Conservation (phyloP, 1,284 basidiomycete species). For the Cerrena zonata region DNA sequence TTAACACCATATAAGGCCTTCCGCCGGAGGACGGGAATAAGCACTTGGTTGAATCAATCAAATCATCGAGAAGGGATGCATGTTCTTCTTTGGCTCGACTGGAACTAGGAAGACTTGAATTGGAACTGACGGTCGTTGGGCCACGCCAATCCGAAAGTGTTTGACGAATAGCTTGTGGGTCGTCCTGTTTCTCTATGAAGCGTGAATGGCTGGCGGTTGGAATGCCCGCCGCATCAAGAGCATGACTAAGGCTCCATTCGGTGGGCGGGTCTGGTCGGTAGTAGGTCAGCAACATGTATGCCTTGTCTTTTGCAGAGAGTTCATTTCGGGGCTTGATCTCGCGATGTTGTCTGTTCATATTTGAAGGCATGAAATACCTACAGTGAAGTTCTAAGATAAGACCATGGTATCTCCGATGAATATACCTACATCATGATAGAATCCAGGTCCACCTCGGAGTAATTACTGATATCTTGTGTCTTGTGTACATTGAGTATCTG, state of each 20-base stretch:
- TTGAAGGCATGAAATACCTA: conserved; percentile 3
- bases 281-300: conserved; percentile 6
- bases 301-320: conserved; percentile 8
- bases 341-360: background rate
- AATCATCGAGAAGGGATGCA: background rate
- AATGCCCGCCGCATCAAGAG: conserved; percentile 3
- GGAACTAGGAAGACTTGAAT: too few relatives aligned
- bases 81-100: background rate
- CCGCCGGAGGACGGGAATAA: too few relatives aligned
- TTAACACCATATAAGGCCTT: too few relatives aligned
- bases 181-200: background rate
- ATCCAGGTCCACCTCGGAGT: conserved; percentile 15
- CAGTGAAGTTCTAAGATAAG: too few relatives aligned
- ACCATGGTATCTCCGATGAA: too few relatives aligned
- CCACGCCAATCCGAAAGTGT: background rate
- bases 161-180: background rate
- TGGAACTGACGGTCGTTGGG: background rate
- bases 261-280: background rate
- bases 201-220: background rate
- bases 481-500: conserved; percentile 21
- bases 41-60: too few relatives aligned
- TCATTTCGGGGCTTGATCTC: conserved; percentile 4
- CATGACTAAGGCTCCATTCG: conserved; percentile 4
- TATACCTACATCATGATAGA: conserved; percentile 11
- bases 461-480: conserved; percentile 16